phyloP scores from a whole-genome alignment of 2,329 filamentous ascomycete species.

The Leptographium lundbergii region DNA sequence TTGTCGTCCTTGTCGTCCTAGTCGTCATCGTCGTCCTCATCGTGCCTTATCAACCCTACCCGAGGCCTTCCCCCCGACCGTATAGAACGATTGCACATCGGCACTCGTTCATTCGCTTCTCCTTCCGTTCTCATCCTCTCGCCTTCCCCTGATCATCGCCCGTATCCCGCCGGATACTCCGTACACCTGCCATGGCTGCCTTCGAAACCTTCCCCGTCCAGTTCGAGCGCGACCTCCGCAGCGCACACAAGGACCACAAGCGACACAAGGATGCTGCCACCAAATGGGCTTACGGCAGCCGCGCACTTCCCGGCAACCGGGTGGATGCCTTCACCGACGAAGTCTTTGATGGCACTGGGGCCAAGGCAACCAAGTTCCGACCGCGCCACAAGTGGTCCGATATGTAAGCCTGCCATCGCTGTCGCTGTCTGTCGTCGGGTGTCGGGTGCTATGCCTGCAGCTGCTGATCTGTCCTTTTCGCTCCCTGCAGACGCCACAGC shows the following conservation, averaged over 20 bases:
- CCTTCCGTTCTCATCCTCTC: neutral
- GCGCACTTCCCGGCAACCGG: slow-evolving; percentile 17
- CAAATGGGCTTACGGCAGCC: slow-evolving; percentile 29
- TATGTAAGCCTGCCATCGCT: slow-evolving; percentile 14
- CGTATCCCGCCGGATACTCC: neutral
- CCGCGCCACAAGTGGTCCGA: slow-evolving; percentile 12
- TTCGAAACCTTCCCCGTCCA: slow-evolving; percentile 13
- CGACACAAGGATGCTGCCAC: slow-evolving; percentile 27
- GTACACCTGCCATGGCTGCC: slow-evolving; percentile 2
- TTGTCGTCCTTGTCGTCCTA: neutral
- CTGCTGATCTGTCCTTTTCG: neutral
- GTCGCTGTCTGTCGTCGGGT: neutral
- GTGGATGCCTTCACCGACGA: slow-evolving; percentile 8
- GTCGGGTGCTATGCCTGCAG: neutral
- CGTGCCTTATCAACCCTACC: neutral
- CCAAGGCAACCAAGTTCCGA: slow-evolving; percentile 22
- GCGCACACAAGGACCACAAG: slow-evolving; percentile 29
- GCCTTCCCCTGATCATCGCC: too few relatives aligned
- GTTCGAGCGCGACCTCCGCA: slow-evolving; percentile 30
- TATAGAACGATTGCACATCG: neutral
- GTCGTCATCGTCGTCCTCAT: neutral
- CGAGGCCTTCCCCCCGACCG: neutral
- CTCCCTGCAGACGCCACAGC: neutral
- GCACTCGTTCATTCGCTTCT: neutral
- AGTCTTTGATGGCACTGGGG: slow-evolving; percentile 15